Evolutionary conservation across 371 early-diverging fungal genomes (phyloP), one percentile per base, ranked within the genome.

Genomic region (Mortierella sp.): DNA sequence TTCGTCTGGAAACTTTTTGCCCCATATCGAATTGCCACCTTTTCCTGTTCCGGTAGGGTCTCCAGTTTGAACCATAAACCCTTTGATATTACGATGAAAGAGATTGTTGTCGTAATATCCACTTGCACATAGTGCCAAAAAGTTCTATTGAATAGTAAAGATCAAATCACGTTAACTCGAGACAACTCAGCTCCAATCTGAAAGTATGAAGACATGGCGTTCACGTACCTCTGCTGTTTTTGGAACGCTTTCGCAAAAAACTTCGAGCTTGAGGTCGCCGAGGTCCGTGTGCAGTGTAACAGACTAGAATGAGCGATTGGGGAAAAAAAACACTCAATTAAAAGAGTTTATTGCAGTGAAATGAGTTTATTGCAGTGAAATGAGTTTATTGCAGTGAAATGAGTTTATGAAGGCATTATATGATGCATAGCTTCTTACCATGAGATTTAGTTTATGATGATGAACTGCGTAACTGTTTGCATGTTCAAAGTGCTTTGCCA

Each of bases 31-130:
- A 59, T 88, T 91, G 12, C 96, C 96, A 40, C 97, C 97, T 79
- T 93, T 93, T 13, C 96, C 96, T 35, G 94, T 93, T 19, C 92
- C 93, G 26, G 95, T 94, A 8, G 96, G 94, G 85, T 97, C 96
- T 31, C 97, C 97, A 8, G 96, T 96, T 86, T 96, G 98, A 29
- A 97, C 92, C 89, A 96, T 95, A 71, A 95, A 96, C 3, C 95
- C 96, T 67, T 90, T 91, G 67, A 97, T 95, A 78, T 96, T 96
- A 62, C 94, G 82, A 76, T 97, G 97, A 71, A 97, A 93, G 29
- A 93, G 72, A 66, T 88, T 90, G 70, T 91, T 91, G 83, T 97
- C 92, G 80, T 98, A 98, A 80, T 97, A 98, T 22, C 94, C 95
- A 68, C 90, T 91, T 32, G 97, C 97, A 70, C 97, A 97, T 26